phyloP scores from a whole-genome alignment of 176 grass and related monocot genomes.

The Avena sativa region DNA sequence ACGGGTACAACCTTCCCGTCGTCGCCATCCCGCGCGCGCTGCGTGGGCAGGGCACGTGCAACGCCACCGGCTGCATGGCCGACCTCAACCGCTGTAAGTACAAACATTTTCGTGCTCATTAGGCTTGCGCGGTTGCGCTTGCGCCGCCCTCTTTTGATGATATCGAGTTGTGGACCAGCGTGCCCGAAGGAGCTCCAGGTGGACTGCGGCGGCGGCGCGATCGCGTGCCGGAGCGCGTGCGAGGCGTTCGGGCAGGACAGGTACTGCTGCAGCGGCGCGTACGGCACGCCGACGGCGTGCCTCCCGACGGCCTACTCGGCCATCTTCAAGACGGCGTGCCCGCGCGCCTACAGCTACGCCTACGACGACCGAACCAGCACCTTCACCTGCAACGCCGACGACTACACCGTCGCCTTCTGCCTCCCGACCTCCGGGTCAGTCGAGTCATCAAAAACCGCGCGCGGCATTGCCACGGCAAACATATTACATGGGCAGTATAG shows the following conservation, averaged over 20 bases:
- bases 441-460: background rate
- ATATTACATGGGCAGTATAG: background rate
- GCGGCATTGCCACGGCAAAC: background rate
- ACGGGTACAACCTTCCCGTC: slow-evolving; percentile 73
- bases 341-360: slow-evolving; percentile 93
- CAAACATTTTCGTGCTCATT: no score
- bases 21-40: slow-evolving; percentile 61
- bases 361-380: slow-evolving; percentile 90
- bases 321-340: slow-evolving; percentile 94
- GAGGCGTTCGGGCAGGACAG: slow-evolving; percentile 79
- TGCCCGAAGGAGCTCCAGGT: slow-evolving; percentile 78
- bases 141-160: background rate
- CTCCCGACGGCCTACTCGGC: slow-evolving; percentile 68
- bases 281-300: slow-evolving; percentile 65
- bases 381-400: slow-evolving; percentile 79
- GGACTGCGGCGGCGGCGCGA: slow-evolving; percentile 59
- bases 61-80: slow-evolving; percentile 76
- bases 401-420: slow-evolving; percentile 90
- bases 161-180: background rate
- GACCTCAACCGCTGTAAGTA: slow-evolving; percentile 84
- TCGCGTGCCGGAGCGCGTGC: slow-evolving; percentile 87
- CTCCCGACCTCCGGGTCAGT: slow-evolving; percentile 48
- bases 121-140: no score
- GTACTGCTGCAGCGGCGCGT: slow-evolving; percentile 90
- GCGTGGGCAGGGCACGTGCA: slow-evolving; percentile 55